Percentiles rank a stretch among this genome's conserved stretches.
Conservation (phyloP, 257 asterid species). For the Fraxinus americana region DNA sequence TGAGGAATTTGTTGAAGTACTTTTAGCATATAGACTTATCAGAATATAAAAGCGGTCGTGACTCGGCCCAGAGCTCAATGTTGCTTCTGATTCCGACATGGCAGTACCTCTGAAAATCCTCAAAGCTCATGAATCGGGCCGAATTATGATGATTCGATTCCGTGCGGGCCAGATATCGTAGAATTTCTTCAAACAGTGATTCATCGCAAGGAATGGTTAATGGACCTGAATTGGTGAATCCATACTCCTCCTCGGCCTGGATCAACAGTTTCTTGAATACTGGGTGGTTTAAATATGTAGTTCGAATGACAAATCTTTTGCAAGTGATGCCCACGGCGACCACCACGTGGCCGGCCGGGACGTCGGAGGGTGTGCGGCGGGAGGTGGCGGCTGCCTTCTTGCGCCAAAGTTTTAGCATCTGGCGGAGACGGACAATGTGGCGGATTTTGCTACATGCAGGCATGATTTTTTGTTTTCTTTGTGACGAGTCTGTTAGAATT, state of each 20-base stretch:
- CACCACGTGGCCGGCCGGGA: conserved; percentile 60
- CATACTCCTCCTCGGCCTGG: conserved; percentile 62
- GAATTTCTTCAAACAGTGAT: conserved; percentile 43
- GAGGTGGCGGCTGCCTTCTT: conserved; percentile 40
- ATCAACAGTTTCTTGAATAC: conserved; percentile 46
- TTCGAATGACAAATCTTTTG: conserved; percentile 47
- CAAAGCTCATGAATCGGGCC: conserved; percentile 40
- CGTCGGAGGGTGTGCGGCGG: conserved; percentile 35
- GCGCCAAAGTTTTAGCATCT: conserved; percentile 53
- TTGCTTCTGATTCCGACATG: conserved; percentile 47
- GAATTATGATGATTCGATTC: conserved; percentile 36
- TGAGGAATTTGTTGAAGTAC: background rate
- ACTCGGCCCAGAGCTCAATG: conserved; percentile 60
- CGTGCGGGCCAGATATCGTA: conserved; percentile 43
- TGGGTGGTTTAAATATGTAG: conserved; percentile 54
- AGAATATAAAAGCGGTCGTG: conserved; percentile 60
- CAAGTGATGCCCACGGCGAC: conserved; percentile 39
- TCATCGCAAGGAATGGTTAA: conserved; percentile 63
- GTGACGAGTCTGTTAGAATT: background rate
- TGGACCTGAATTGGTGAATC: conserved; percentile 53
- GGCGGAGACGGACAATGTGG: conserved; percentile 53
- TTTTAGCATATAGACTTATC: conserved; percentile 26
- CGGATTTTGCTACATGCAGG: conserved; percentile 50
- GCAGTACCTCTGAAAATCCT: conserved; percentile 58
- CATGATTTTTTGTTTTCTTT: conserved; percentile 19